Evolutionary conservation across 371 early-diverging fungal species (phyloP), one percentile per base, ranked within the genome.

Genomic region (Rhizopus stolonifer): DNA sequence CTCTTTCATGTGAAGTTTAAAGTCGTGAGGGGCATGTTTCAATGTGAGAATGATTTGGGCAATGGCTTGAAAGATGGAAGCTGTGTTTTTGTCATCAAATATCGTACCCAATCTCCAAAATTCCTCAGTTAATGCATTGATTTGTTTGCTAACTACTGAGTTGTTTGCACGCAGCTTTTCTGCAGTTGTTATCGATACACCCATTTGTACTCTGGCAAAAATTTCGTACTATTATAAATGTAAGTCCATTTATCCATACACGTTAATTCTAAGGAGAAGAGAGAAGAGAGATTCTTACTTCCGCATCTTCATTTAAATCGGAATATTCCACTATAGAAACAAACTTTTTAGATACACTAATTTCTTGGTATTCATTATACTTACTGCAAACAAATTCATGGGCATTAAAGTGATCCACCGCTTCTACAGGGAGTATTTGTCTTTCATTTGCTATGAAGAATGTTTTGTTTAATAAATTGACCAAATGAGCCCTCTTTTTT

Each of bases 181-280:
- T 0, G 70, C 65, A 6, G 47, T 13, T 5, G 69, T 70, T 8
- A 68, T 53, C 0, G 69, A 49, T 0, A 64, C 61, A 33, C 70
- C 74, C 8, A 67, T 44, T 47, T 74, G 74, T 4, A 74, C 67
- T 25, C 70, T 33, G 7, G 64, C 52, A 24, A 74, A 74, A 9
- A 74, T 59, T 24, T 74, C 69, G 25, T 54, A 54, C 70, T 73
- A 61, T 36, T n/a, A 36, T 15, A 36, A 36, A 36, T 15, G 4
- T 11, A 11, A 6, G 22, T 22, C 17, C 18, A 18, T 5, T 31
- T 26, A 18, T 9, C 18, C 14, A 10, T 17, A 21, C 10, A n/a
- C n/a, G n/a, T n/a, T n/a, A n/a, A n/a, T 29, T 10, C 31, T 4
- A 10, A 29, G 31, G 7, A 29, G 31, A n/a, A 25, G 31, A 7